A percentile compares a stretch with the other conserved stretches of the same genome.
These are phyloP conservation scores for Datura wrightii DNA, from an alignment of 257 asterid species.

Conservation along the genomic window DNA sequence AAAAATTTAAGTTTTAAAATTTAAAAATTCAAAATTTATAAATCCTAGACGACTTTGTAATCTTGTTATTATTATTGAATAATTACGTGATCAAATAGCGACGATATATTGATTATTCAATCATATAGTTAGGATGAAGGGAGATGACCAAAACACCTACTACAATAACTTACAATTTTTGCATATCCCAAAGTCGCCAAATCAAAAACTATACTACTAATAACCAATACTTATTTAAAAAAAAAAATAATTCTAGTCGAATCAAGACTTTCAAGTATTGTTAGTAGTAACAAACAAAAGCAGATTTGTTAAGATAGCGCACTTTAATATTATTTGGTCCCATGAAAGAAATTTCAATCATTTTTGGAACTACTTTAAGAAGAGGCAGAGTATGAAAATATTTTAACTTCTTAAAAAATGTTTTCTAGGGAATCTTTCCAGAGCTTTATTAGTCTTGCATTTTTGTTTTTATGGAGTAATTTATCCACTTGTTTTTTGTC, in stretches of 20 bases:
- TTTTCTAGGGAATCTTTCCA: neutral
- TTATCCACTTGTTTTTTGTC: neutral
- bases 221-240: neutral
- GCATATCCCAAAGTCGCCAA: neutral
- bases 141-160: neutral
- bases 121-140: neutral
- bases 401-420: neutral
- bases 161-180: neutral
- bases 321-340: neutral
- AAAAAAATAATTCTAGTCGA: neutral
- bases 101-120: neutral
- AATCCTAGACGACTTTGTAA: neutral
- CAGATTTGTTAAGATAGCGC: constrained; percentile 7
- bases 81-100: neutral
- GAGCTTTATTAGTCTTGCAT: neutral
- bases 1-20: neutral
- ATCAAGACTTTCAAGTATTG: neutral
- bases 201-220: neutral
- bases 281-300: neutral
- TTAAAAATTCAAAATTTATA: neutral
- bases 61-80: neutral
- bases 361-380: neutral
- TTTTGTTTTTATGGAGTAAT: neutral
- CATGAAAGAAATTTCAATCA: neutral
- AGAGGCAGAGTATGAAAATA: neutral